Base-by-base conservation (phyloP, 129 eudicot species). In the Apium graveolens region DNA sequence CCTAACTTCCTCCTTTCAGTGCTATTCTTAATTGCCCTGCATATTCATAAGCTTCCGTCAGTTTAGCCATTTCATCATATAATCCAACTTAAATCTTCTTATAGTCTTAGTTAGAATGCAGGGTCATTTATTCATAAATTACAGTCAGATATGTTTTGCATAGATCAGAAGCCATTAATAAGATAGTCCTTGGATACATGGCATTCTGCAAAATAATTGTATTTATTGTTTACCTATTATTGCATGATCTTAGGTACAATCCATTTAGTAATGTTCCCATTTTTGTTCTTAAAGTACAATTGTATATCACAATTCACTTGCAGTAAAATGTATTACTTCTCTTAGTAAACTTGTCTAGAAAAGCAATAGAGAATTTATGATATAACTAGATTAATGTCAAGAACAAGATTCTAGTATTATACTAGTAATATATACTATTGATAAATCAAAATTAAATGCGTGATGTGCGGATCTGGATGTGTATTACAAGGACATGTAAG, bases 1-100 rank as follows among this genome's bases (percentile, higher is more conserved):
- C 98, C 97, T 57, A 93, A 51, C 46, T 93, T 86, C 71, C 98
- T 90, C 78, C 98, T 89, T 62, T 82, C 89, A 10, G 97, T 93
- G 78, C 89, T 89, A 79, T 91, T 91, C 24, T 81, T 77, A 65
- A 86, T 89, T 73, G 72, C 74, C 94, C 98, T 92, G 90, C n/a
- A 83, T 41, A 53, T 80, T n/a, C 74, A 70, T 60, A 74, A 75
- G 4, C 42, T 66, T 17, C 13, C 39, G 6, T 69, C 71, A 44
- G 34, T 37, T 60, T 2, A 60, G 16, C 68, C 68, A n/a, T n/a
- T 10, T 60, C 34, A 26, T 2, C 68, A 3, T 26, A 24, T n/a
- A n/a, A n/a, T 60, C 16, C 34, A 9, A 60, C 68, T 60, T 24
- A 60, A 60, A 60, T 60, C 17, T 1, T 26, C 68, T 0, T 60